Evolutionary conservation across 1,284 basidiomycete genomes (phyloP).

Genomic region (Trichosporon ovoides): DNA sequence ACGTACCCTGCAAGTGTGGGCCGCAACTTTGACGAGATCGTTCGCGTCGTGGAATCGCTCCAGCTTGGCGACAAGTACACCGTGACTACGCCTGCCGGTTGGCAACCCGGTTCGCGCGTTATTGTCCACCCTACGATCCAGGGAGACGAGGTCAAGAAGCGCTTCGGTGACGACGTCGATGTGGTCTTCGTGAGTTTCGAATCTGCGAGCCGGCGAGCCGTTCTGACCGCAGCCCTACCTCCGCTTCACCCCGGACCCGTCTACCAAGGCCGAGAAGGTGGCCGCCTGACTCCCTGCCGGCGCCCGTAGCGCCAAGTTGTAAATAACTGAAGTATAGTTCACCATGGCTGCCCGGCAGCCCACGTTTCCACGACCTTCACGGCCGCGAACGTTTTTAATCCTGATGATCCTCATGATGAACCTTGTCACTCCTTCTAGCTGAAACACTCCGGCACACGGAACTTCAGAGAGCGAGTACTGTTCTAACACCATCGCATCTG

Average conservation of each 20-base stretch:
- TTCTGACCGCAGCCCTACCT: conserved; percentile 50
- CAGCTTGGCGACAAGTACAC: conserved; percentile 88
- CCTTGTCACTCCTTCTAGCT: neutral
- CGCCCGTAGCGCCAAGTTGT: no score
- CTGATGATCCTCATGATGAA: neutral
- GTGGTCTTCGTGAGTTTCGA: conserved; percentile 47
- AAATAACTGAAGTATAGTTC: no score
- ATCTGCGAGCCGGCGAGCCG: neutral
- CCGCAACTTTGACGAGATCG: conserved; percentile 67
- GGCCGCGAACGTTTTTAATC: neutral
- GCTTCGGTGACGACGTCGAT: conserved; percentile 52
- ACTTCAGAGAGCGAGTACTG: no score
- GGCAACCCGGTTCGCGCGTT: conserved; percentile 87
- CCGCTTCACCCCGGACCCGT: conserved; percentile 50
- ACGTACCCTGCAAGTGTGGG: conserved; percentile 77
- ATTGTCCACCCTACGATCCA: conserved; percentile 86
- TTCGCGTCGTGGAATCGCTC: conserved; percentile 78
- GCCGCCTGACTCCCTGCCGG: no score
- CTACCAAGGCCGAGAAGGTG: conserved; percentile 22
- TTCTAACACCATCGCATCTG: no score
- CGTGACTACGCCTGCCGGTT: conserved; percentile 53
- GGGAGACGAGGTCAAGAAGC: conserved; percentile 78
- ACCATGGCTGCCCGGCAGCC: neutral
- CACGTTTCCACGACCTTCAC: neutral
- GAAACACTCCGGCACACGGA: no score